Base-by-base conservation (phyloP, 1,284 basidiomycete species). In the Coniferiporia sulphurascens region DNA sequence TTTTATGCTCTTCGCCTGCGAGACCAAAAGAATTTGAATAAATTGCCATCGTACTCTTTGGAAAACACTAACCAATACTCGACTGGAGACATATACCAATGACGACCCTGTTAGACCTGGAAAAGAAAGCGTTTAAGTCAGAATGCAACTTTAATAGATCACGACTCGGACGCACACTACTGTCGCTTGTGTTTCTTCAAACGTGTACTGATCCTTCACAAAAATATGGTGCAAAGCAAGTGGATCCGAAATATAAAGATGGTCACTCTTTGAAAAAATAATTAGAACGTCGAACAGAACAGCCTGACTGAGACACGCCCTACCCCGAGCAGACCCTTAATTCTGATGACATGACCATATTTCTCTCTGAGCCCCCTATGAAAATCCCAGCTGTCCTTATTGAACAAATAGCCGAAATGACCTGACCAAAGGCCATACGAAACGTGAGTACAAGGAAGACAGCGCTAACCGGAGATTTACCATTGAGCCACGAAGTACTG, bases 321-420 rank as follows among this genome's bases (percentile, higher is more conserved):
- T 66, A 82, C 81, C 55, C 82, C 80, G 52, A 83, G 79, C 59
- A 82, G 73, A 6, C 79, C 80, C 55, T 77, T 68, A 3, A 83
- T 69, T 62, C 73, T 81, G 51, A 78, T 72, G 51, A 76, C 74
- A 1, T 77, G 76, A 2, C 81, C 82, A 62, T 77, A 83, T 8
- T 65, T 59, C 43, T 76, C 72, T 10, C 73, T 72, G 17, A 83
- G 65, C 4, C 69, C 65, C 35, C 77, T 72, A 58, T 81, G 80
- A 64, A 81, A 83, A 0, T 70, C 69, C 32, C 79, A 66, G 1
- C 78, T 78, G 64, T 82, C 76, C 1, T 72, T 56, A 53, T 74
- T 76, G 66, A 82, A 81, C 0, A 83, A 64, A 55, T 76, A 76
- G 1, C 70, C 71, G 17, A 79, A 68, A 58, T 83, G 81, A 4